A percentile compares a stretch with the other conserved stretches of the same genome.
Conservation (phyloP, 169 alveolate species). For the Cryptosporidium ubiquitum region DNA sequence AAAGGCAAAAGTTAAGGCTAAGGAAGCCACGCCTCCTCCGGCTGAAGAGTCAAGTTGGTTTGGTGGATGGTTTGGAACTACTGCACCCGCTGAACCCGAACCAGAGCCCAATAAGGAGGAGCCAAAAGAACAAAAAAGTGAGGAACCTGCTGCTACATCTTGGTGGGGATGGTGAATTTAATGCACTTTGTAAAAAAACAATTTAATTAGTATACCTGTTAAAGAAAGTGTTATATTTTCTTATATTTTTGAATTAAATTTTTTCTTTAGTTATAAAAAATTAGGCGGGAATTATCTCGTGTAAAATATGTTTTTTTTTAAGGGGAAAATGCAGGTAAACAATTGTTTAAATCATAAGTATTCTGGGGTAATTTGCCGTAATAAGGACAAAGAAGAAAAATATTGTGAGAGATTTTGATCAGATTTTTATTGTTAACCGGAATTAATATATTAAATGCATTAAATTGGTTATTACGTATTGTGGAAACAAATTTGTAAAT, state of each 20-base stretch:
- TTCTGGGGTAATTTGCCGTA: neutral
- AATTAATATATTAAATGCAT: too few relatives aligned
- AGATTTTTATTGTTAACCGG: neutral
- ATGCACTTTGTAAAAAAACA: too few relatives aligned
- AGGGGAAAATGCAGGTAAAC: neutral
- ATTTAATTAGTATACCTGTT: neutral
- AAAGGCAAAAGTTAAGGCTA: neutral
- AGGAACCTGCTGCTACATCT: constrained; percentile 47
- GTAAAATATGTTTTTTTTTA: neutral
- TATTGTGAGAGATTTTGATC: neutral
- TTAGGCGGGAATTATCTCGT: neutral
- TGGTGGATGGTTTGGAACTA: constrained; percentile 24
- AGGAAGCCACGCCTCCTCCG: neutral
- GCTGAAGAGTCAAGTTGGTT: constrained; percentile 57
- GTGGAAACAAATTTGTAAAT: neutral
- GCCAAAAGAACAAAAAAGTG: constrained; percentile 3
- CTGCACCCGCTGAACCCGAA: neutral
- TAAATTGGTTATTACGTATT: neutral
- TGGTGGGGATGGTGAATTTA: constrained; percentile 71
- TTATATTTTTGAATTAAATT: too few relatives aligned
- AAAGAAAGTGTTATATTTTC: neutral
- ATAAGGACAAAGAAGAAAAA: neutral
- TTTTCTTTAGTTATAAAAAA: too few relatives aligned
- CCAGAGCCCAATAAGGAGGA: neutral
- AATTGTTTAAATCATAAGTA: neutral